phyloP scores from a whole-genome alignment of 345 rosid genomes.

The Kernera saxatilis region DNA sequence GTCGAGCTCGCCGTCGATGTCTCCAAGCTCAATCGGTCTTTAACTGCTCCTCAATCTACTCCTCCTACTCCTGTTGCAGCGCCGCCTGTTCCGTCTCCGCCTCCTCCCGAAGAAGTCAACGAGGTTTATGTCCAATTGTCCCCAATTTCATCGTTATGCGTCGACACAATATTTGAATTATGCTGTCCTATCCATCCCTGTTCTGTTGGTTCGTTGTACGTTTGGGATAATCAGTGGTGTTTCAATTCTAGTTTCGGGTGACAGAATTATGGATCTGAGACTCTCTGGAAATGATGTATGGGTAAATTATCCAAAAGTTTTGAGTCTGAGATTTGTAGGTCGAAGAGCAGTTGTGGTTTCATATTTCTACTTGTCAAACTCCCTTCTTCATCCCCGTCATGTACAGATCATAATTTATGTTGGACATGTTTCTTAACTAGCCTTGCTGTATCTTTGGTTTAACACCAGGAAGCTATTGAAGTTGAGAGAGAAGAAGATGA shows the following conservation, averaged over 20 bases:
- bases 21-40: conserved; percentile 49
- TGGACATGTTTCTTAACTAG: conserved; percentile 1
- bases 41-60: conserved; percentile 40
- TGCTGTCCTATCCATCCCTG: not conserved
- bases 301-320: not conserved
- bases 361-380: not conserved
- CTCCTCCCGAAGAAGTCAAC: conserved; percentile 75
- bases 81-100: conserved; percentile 34
- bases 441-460: not conserved
- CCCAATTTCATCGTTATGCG: not conserved
- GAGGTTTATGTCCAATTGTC: conserved; percentile 41
- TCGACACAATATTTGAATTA: not conserved
- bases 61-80: conserved; percentile 23
- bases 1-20: conserved; percentile 83
- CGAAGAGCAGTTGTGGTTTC: not conserved
- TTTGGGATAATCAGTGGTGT: not conserved
- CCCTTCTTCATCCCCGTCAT: not conserved
- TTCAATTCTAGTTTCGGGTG: not conserved
- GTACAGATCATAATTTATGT: not conserved
- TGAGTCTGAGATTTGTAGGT: not conserved
- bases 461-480: conserved; percentile 81
- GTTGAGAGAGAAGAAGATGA: conserved; percentile 99
- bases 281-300: not conserved
- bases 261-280: not conserved
- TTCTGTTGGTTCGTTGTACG: not conserved